A percentile compares a stretch with the other conserved stretches of the same genome.
Evolutionary conservation across 352 stramenopile genomes (phyloP).

Genomic region (Phytophthora crassamura): DNA sequence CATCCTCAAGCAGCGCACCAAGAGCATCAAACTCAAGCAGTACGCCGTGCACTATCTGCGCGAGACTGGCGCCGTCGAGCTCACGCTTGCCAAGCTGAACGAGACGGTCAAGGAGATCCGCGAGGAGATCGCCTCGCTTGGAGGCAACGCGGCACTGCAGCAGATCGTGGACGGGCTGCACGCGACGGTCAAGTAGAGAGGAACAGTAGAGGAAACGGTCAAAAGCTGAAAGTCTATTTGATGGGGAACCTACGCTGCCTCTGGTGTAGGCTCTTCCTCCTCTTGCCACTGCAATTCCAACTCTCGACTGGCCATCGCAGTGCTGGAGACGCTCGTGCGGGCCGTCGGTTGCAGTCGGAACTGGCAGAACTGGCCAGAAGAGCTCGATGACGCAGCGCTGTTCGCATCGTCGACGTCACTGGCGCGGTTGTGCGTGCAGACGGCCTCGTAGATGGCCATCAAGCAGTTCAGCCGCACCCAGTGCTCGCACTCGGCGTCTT

Average conservation of each 20-base stretch:
- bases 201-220: not conserved
- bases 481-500: conserved; percentile 46
- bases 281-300: conserved; percentile 28
- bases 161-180: conserved; percentile 65
- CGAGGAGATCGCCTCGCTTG: conserved; percentile 52
- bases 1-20: conserved; percentile 97
- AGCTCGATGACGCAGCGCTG: not conserved
- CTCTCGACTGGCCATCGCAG: conserved; percentile 34
- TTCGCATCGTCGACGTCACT: conserved; percentile 12
- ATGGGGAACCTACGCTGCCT: not conserved
- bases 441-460: conserved; percentile 64
- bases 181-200: conserved; percentile 46
- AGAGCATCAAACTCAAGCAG: conserved; percentile 95
- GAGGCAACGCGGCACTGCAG: conserved; percentile 66
- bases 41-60: conserved; percentile 92
- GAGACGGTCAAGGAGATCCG: conserved; percentile 54
- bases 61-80: conserved; percentile 64
- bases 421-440: conserved; percentile 33
- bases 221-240: conserved; percentile 11
- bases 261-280: conserved; percentile 21
- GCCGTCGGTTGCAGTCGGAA: conserved; percentile 40
- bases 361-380: conserved; percentile 34
- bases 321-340: conserved; percentile 33
- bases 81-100: conserved; percentile 69
- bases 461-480: conserved; percentile 66